Evolutionary conservation across 306 rosid genomes (phyloP).

Genomic region (Quercus glauca): DNA sequence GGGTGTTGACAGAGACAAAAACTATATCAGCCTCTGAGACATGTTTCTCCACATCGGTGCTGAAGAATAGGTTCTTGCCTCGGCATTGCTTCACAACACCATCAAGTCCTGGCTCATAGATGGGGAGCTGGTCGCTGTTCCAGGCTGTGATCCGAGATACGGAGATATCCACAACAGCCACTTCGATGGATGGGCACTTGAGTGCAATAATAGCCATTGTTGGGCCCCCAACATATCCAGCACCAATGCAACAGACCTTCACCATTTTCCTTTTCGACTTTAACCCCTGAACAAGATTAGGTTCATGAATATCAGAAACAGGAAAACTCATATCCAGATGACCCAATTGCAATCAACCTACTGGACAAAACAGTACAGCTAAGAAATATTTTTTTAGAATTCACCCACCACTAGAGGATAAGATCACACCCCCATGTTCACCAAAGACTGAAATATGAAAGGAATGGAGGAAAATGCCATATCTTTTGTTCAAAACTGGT

Average conservation of each 20-base stretch:
- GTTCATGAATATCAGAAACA: slow-evolving; percentile 29
- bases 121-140: slow-evolving; percentile 95
- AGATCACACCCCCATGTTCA: no score
- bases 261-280: slow-evolving; percentile 62
- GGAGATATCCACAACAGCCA: slow-evolving; percentile 89
- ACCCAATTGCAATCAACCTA: no score
- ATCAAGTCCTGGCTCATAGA: slow-evolving; percentile 96
- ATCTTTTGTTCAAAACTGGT: no score
- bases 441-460: no score
- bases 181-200: slow-evolving; percentile 83
- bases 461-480: no score
- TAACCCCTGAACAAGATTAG: slow-evolving; percentile 37
- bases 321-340: no score
- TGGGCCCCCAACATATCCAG: slow-evolving; percentile 99
- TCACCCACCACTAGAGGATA: no score
- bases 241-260: slow-evolving; percentile 99
- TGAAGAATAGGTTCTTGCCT: slow-evolving; percentile 93
- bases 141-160: slow-evolving; percentile 79
- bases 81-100: slow-evolving; percentile 72
- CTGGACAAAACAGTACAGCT: no score
- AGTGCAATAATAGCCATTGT: slow-evolving; percentile 98
- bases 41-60: slow-evolving; percentile 88
- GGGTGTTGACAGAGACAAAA: slow-evolving; percentile 93
- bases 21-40: slow-evolving; percentile 88
- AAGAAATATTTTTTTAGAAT: no score